Conservation (phyloP, 306 rosid genomes). For the Malus sieversii region DNA sequence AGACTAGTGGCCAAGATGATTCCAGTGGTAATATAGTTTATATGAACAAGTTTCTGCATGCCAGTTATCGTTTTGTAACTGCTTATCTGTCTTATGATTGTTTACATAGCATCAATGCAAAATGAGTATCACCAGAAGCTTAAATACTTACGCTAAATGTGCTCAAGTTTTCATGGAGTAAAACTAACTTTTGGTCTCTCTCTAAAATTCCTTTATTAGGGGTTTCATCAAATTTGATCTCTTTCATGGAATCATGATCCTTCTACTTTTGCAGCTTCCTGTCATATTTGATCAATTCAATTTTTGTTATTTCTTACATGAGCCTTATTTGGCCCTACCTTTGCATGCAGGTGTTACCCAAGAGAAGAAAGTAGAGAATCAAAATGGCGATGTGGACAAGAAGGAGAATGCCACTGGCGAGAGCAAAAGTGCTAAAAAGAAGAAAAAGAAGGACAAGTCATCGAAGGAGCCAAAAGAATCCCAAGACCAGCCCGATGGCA, state of each 20-base stretch:
- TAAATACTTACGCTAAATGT: neutral
- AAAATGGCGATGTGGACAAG: slow-evolving; percentile 38
- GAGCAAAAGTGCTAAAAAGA: slow-evolving; percentile 56
- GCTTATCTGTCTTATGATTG: neutral
- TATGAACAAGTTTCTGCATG: neutral
- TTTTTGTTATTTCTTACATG: neutral
- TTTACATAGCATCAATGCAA: neutral
- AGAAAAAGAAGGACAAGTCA: slow-evolving; percentile 74
- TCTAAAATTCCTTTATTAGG: neutral
- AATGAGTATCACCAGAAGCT: neutral
- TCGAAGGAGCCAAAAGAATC: slow-evolving; percentile 54
- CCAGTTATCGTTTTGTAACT: neutral
- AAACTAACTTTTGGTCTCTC: neutral
- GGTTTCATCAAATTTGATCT: neutral
- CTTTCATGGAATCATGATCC: neutral
- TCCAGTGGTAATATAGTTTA: slow-evolving; percentile 38
- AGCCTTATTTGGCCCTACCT: neutral
- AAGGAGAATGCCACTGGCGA: slow-evolving; percentile 45
- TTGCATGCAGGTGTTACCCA: slow-evolving; percentile 16
- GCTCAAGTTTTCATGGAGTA: too few relatives aligned
- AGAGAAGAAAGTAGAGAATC: slow-evolving; percentile 33
- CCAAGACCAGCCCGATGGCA: slow-evolving; percentile 35
- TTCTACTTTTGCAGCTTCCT: neutral
- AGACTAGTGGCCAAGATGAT: slow-evolving; percentile 37
- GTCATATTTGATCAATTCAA: neutral